Evolutionary conservation across 495 filamentous ascomycete species (phyloP), one percentile per base, ranked within the genome.

Genomic region (Hypoxylon intermedium): DNA sequence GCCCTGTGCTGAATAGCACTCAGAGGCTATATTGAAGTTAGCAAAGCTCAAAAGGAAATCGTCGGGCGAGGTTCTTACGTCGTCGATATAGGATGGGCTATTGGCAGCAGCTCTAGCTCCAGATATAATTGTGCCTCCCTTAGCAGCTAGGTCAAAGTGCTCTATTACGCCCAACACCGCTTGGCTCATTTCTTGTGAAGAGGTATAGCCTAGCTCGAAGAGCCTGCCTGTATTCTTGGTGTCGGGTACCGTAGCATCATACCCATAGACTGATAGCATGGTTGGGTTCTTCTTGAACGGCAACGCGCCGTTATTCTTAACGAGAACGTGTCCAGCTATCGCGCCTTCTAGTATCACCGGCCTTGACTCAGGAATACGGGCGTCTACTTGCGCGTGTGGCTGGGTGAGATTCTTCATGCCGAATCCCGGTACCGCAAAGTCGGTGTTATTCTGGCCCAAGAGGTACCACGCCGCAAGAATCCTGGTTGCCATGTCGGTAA

Each of bases 381-480:
- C 78, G 51, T 84, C 77, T 42, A 87, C 73, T n/a, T 75, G 53
- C 63, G 65, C 28, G 74, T 90, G 75, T 68, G 85, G 67, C 62
- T 72, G 34, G 65, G 82, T 77, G 73, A 88, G 67, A 78, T 86
- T 58, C 67, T 75, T 36, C 76, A 79, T 79, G 19, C 76, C 83
- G 43, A 80, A 69, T 12, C 73, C 82, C 0, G 69, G 73, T 6
- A n/a, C 50, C 19, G 83, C 82, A 60, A 83, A 83, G 43, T 71
- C 72, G 5, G 65, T 65, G 23, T 52, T 55, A 58, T 85, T 78
- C 48, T 84, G 83, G 19, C 80, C 77, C 19, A 82, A 59, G 21
- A 80, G 70, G 43, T 84, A 87, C 82, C 82, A 87, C 0, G 81
- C 55, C n/a, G 85, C 79, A 9, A 86, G 49, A 28, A 83, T 79